Conservation (phyloP, 2,329 filamentous ascomycete species). For the Alternaria brassicicola region DNA sequence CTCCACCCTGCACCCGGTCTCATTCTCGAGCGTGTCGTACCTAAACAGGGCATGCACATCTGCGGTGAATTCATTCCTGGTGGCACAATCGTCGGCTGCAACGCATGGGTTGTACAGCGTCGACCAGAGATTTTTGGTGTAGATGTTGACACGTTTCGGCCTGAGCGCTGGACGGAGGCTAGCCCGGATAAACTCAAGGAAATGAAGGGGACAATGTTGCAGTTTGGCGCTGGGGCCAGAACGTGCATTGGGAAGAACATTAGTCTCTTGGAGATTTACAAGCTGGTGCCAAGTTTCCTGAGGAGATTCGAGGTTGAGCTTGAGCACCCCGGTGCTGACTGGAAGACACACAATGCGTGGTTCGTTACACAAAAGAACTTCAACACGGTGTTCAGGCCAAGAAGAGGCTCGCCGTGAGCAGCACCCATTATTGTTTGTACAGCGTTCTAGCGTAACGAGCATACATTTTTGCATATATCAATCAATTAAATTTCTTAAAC, state of each 20-base stretch:
- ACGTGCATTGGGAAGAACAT: conserved; percentile 69
- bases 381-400: conserved; percentile 50
- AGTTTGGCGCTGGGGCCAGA: conserved; percentile 73
- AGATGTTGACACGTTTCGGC: conserved; percentile 69
- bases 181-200: conserved; percentile 63
- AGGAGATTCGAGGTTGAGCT: conserved; percentile 65
- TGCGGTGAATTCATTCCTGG: conserved; percentile 67
- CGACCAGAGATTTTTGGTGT: conserved; percentile 70
- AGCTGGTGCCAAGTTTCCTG: conserved; percentile 63
- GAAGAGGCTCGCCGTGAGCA: conserved; percentile 9
- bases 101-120: conserved; percentile 75
- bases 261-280: conserved; percentile 57
- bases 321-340: conserved; percentile 49
- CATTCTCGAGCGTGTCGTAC: conserved; percentile 75
- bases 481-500: neutral
- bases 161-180: conserved; percentile 69
- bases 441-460: conserved; percentile 11
- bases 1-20: conserved; percentile 76
- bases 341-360: conserved; percentile 61
- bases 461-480: neutral
- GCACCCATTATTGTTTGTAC: neutral
- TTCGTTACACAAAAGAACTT: conserved; percentile 58
- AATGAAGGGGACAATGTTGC: conserved; percentile 74
- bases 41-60: conserved; percentile 67
- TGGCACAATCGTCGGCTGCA: conserved; percentile 76